Conservation (phyloP, 257 asterid species). For the Gardenia jasminoides region DNA sequence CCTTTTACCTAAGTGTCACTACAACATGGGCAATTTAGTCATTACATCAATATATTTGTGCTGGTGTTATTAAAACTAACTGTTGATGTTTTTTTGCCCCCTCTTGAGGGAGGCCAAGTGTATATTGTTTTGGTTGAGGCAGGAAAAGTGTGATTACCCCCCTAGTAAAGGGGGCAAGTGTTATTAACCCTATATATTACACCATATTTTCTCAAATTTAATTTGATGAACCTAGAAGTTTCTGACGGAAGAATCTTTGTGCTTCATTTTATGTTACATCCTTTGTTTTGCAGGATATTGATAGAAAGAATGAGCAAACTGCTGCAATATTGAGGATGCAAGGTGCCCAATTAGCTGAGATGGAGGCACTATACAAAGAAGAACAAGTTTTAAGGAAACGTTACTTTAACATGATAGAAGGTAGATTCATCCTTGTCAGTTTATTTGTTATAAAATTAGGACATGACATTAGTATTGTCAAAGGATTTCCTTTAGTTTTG, state of each 20-base stretch:
- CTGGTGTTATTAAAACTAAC: too few species aligned
- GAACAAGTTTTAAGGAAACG: constrained; percentile 87
- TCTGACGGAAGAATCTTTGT: background rate
- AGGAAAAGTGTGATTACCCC: too few species aligned
- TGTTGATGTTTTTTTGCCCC: too few species aligned
- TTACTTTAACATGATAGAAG: constrained; percentile 93
- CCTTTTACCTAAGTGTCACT: too few species aligned
- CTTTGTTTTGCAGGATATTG: constrained; percentile 63
- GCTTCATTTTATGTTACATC: background rate
- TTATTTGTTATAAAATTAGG: background rate
- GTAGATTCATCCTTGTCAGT: constrained; percentile 29
- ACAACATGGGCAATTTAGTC: too few species aligned
- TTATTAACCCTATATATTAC: too few species aligned
- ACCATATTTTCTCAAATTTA: background rate
- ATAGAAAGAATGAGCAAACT: constrained; percentile 93
- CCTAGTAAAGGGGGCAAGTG: too few species aligned
- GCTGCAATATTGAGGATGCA: constrained; percentile 95
- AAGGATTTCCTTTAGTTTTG: too few species aligned
- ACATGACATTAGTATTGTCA: background rate
- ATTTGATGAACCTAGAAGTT: background rate
- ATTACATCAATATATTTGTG: too few species aligned
- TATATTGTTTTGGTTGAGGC: too few species aligned
- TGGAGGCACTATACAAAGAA: constrained; percentile 89
- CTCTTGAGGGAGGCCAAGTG: too few species aligned
- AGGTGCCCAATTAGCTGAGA: constrained; percentile 93